phyloP scores from a whole-genome alignment of 768 basidiomycete genomes.

The Plicaturopsis crispa region DNA sequence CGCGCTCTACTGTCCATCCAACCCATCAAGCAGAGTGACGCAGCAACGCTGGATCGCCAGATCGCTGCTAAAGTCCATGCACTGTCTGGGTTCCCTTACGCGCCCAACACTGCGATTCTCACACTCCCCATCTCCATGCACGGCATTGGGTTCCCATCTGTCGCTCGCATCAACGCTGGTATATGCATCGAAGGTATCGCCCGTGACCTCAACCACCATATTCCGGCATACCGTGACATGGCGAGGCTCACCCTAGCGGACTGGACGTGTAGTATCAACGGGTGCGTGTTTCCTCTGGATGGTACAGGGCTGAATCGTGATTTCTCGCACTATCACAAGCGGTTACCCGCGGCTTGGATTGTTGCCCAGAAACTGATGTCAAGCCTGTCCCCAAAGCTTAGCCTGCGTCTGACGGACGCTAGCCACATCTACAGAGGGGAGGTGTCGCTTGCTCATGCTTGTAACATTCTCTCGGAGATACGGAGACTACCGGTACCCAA shows the following conservation, averaged over 20 bases:
- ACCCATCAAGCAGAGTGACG: conserved; percentile 6
- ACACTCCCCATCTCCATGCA: conserved; percentile 1
- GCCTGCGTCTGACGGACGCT: too few relatives aligned
- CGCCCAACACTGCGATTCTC: conserved; percentile 2
- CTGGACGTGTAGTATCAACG: conserved; percentile 9
- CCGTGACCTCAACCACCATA: conserved; percentile 12
- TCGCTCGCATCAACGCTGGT: conserved; percentile 5
- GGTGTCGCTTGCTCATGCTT: too few relatives aligned
- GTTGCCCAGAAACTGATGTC: too few relatives aligned
- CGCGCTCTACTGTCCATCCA: conserved; percentile 5
- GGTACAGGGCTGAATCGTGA: conserved; percentile 1
- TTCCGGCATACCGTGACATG: conserved; percentile 7
- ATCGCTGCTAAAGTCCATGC: background rate
- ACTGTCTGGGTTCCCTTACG: conserved; percentile 4
- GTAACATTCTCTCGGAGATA: too few relatives aligned
- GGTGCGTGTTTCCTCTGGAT: conserved; percentile 5
- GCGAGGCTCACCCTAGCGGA: conserved; percentile 8
- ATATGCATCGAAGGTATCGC: conserved; percentile 5
- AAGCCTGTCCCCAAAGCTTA: too few relatives aligned
- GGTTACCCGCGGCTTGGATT: too few relatives aligned
- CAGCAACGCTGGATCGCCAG: conserved; percentile 4
- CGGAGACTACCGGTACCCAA: too few relatives aligned
- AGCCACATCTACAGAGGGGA: too few relatives aligned
- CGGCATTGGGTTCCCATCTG: conserved; percentile 8
- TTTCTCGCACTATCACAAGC: background rate